Percentiles rank a stretch among this genome's conserved stretches.
Evolutionary conservation across 768 basidiomycete species (phyloP).

Genomic region (Baorangia bicolor): DNA sequence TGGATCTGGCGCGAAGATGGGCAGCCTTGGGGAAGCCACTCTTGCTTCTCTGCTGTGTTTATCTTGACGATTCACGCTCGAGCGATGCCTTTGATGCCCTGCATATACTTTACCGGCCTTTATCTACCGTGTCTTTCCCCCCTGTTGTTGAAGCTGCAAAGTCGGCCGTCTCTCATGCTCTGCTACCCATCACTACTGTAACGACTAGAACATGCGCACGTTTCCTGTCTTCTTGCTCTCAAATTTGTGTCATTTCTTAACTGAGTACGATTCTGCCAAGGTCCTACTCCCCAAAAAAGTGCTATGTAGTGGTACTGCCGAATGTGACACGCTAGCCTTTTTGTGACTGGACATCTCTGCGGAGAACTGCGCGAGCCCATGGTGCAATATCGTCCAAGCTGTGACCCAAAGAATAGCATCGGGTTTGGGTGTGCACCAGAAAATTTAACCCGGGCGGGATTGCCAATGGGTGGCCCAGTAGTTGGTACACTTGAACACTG

Average conservation of each 20-base stretch:
- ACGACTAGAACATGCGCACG: constrained; percentile 69
- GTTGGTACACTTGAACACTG: constrained; percentile 4
- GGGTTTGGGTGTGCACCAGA: constrained; percentile 4
- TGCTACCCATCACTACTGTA: constrained; percentile 43
- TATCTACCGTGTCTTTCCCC: constrained; percentile 6
- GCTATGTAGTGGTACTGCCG: constrained; percentile 13
- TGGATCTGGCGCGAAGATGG: constrained; percentile 15
- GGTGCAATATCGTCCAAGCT: constrained; percentile 1
- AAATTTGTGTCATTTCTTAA: constrained; percentile 32
- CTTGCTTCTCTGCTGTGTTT: constrained; percentile 14
- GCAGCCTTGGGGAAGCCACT: constrained; percentile 10
- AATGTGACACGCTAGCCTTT: constrained; percentile 14
- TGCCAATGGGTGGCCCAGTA: not conserved
- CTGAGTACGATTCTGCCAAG: constrained; percentile 33
- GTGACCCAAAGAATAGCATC: constrained; percentile 7
- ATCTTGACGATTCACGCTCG: constrained; percentile 25
- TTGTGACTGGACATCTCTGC: not conserved
- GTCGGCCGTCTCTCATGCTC: constrained; percentile 19
- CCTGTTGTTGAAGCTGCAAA: constrained; percentile 19
- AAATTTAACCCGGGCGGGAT: not conserved
- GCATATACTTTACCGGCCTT: constrained; percentile 13
- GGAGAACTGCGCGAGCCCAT: not conserved
- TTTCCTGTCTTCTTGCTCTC: constrained; percentile 37
- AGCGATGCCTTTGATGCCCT: constrained; percentile 29
- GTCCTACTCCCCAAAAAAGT: constrained; percentile 16